phyloP scores from a whole-genome alignment of 2,329 filamentous ascomycete genomes.

The Claviceps sorghi region DNA sequence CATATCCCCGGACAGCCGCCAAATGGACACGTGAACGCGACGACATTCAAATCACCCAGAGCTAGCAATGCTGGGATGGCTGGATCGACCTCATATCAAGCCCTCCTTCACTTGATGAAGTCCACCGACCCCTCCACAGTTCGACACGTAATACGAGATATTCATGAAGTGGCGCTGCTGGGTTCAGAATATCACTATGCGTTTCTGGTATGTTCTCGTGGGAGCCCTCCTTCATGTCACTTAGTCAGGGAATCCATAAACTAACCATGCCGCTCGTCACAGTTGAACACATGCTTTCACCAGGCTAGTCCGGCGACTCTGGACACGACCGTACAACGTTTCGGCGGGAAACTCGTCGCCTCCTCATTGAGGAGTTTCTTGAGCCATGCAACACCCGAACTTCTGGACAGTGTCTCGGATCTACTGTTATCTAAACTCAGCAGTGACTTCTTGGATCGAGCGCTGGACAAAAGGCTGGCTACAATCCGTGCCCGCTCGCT shows the following conservation, averaged over 20 bases:
- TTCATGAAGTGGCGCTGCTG: conserved; percentile 34
- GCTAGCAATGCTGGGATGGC: background rate
- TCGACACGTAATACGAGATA: conserved; percentile 32
- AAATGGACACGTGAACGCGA: background rate
- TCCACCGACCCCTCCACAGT: conserved; percentile 29
- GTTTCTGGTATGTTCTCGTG: conserved; percentile 32
- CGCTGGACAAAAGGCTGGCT: conserved; percentile 34
- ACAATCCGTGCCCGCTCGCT: conserved; percentile 40
- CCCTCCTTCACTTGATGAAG: conserved; percentile 18
- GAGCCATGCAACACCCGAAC: conserved; percentile 21
- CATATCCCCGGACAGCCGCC: background rate
- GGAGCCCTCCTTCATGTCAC: background rate
- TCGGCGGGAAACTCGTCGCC: conserved; percentile 29
- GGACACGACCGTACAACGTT: conserved; percentile 26
- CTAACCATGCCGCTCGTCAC: conserved; percentile 11
- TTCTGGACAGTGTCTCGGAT: conserved; percentile 31
- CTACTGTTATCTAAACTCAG: conserved; percentile 31
- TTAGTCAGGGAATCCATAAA: background rate
- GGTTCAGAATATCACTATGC: conserved; percentile 38
- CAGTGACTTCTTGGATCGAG: conserved; percentile 35
- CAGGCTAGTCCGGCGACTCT: conserved; percentile 25
- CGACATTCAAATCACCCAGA: background rate
- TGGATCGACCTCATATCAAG: background rate
- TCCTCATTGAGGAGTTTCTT: conserved; percentile 28
- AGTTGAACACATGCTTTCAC: conserved; percentile 37